These are phyloP conservation scores for Clavulina sp. DNA, from an alignment of 768 basidiomycete genomes.

Conservation along the genomic window DNA sequence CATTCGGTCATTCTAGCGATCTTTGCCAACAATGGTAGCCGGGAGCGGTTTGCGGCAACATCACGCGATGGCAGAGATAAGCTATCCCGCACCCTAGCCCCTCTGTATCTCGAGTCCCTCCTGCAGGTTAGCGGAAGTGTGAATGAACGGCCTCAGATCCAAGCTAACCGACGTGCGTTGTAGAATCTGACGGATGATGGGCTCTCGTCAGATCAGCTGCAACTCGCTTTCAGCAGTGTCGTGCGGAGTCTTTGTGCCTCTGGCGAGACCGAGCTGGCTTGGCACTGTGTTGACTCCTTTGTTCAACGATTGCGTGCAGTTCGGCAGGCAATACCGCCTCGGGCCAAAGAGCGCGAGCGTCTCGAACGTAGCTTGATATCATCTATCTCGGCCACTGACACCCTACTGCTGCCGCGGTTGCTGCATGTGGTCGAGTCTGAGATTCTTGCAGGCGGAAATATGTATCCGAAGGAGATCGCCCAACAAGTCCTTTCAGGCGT, in stretches of 20 bases:
- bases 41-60: constrained; percentile 5
- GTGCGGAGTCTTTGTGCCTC: constrained; percentile 40
- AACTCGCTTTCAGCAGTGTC: constrained; percentile 58
- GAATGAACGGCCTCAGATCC: not conserved
- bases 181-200: constrained; percentile 48
- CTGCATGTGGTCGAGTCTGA: constrained; percentile 30
- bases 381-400: constrained; percentile 42
- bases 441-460: constrained; percentile 27
- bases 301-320: constrained; percentile 27
- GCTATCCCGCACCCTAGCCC: constrained; percentile 42
- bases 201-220: constrained; percentile 46
- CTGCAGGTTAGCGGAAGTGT: constrained; percentile 35
- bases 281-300: constrained; percentile 47
- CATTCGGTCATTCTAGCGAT: constrained; percentile 70
- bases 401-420: constrained; percentile 34
- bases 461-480: constrained; percentile 41
- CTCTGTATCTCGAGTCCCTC: constrained; percentile 55
- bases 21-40: constrained; percentile 42
- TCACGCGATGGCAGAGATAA: constrained; percentile 8
- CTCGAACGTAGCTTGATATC: constrained; percentile 51
- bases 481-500: constrained; percentile 44
- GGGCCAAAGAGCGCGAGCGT: constrained; percentile 7
- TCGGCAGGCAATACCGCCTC: constrained; percentile 11
- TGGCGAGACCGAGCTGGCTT: constrained; percentile 33
- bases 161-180: not conserved